phyloP scores from a whole-genome alignment of 2,329 filamentous ascomycete genomes.

The Fusarium sulawesiense region DNA sequence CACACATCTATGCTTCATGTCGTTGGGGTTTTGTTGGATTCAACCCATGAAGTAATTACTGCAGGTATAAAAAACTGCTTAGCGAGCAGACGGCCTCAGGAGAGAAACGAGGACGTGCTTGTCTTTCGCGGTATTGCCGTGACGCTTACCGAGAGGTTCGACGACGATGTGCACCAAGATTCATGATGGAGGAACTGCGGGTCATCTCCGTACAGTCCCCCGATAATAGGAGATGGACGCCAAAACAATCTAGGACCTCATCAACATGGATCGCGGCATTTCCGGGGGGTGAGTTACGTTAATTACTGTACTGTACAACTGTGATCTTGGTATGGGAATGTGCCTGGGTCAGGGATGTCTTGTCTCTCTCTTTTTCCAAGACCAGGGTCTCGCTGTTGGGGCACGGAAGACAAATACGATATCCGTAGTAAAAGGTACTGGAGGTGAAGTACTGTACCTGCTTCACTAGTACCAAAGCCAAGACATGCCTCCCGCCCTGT shows the following conservation, averaged over 20 bases:
- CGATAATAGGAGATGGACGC: neutral
- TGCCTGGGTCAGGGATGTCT: slow-evolving; percentile 19
- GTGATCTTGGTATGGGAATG: slow-evolving; percentile 6
- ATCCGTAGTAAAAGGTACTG: neutral
- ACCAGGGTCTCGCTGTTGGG: neutral
- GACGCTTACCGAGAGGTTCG: slow-evolving; percentile 6
- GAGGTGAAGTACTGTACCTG: slow-evolving; percentile 29
- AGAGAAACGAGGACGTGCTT: slow-evolving; percentile 22
- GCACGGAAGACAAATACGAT: neutral
- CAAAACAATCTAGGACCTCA: slow-evolving; percentile 14
- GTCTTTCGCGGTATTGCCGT: slow-evolving; percentile 14
- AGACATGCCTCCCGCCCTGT: slow-evolving; percentile 43
- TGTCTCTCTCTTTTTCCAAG: neutral
- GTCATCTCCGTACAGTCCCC: neutral
- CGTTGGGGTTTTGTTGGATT: slow-evolving; percentile 15
- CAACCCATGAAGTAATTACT: neutral
- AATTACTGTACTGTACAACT: neutral
- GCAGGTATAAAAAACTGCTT: neutral
- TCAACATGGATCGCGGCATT: slow-evolving; percentile 22
- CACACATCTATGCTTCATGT: slow-evolving; percentile 21
- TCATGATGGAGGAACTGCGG: slow-evolving; percentile 7
- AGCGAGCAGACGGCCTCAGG: slow-evolving; percentile 28
- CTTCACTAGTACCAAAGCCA: slow-evolving; percentile 40
- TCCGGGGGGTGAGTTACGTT: slow-evolving; percentile 18
- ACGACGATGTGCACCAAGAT: slow-evolving; percentile 17